Evolutionary conservation across 2,329 filamentous ascomycete genomes (phyloP), one percentile per base, ranked within the genome.

Genomic region (Coleophoma cylindrospora): DNA sequence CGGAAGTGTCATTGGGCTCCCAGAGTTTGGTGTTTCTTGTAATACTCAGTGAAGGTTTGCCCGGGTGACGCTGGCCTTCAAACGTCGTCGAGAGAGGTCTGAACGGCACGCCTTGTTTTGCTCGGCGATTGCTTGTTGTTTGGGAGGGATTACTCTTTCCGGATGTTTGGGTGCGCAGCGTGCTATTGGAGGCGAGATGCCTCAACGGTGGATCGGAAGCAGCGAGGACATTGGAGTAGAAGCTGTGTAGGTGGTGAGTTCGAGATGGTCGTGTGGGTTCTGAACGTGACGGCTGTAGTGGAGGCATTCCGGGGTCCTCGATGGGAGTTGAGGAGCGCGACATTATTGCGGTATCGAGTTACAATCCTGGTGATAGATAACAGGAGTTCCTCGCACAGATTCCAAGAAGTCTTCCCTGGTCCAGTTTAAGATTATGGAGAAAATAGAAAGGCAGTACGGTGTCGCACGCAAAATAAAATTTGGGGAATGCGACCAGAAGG

Each of bases 161-260:
- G 13, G 33, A 49, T 13, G 17, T 40, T 33, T 51, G 50, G 10
- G 54, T 50, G 12, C 22, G n/a, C 8, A 54, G 45, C 3, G 54
- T 50, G n/a, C 50, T 54, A 3, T 55, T 51, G 6, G 57, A 60
- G 12, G 50, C 53, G 1, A 59, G 36, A 40, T 59, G 53, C 10
- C 50, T 52, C 19, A 60, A 36, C 1, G 50, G 46, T 8, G 57
- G 56, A 10, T 56, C 54, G 2, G 56, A 45, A 13, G 53, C 51
- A 40, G 47, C 34, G 36, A 55, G 51, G n/a, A 52, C 48, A 37
- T 54, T 49, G 13, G 40, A 32, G 43, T 57, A 15, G 19, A 59
- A 22, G 4, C 34, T 43, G 21, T 55, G 53, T 11, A 55, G 4
- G n/a, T 36, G 21, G 19, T 43, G 19, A 22, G 12, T 13, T 43